Evolutionary conservation across 1,284 basidiomycete species (phyloP).

Genomic region (Sanguinoderma infundibulare): DNA sequence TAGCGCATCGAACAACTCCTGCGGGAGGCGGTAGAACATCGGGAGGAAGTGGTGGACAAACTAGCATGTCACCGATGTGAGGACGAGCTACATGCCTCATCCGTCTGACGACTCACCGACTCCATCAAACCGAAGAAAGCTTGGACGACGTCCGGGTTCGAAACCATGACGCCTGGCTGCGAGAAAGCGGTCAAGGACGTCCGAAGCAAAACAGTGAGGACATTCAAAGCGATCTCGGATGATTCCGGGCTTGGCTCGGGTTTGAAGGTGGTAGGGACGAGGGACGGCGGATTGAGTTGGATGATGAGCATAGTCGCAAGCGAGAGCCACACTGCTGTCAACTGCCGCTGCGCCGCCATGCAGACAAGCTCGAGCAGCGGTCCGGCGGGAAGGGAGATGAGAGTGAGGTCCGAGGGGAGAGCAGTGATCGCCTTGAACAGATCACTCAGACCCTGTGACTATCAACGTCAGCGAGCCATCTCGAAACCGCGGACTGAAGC

Average conservation of each 20-base stretch:
- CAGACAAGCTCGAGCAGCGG: slow-evolving; percentile 83
- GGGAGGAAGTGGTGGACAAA: slow-evolving; percentile 76
- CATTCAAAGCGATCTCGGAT: slow-evolving; percentile 51
- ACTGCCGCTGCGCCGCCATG: slow-evolving; percentile 69
- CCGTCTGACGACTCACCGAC: slow-evolving; percentile 45
- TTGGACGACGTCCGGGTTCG: slow-evolving; percentile 89
- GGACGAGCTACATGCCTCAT: neutral
- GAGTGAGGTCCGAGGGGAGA: slow-evolving; percentile 70
- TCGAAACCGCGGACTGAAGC: neutral
- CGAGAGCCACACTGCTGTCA: slow-evolving; percentile 84
- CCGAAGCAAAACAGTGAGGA: slow-evolving; percentile 63
- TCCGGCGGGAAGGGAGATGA: slow-evolving; percentile 79
- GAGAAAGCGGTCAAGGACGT: slow-evolving; percentile 62
- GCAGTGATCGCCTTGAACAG: slow-evolving; percentile 83
- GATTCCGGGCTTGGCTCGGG: slow-evolving; percentile 45
- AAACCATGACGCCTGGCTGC: slow-evolving; percentile 68
- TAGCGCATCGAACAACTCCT: slow-evolving; percentile 69
- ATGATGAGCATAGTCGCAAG: slow-evolving; percentile 79
- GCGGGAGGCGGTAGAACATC: slow-evolving; percentile 71
- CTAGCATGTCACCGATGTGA: slow-evolving; percentile 41
- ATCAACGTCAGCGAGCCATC: slow-evolving; percentile 7
- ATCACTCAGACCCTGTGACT: slow-evolving; percentile 70
- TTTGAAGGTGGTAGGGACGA: slow-evolving; percentile 48
- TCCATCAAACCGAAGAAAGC: slow-evolving; percentile 86
- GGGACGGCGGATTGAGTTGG: slow-evolving; percentile 77